Evolutionary conservation across 768 basidiomycete genomes (phyloP).

Genomic region (Lepiota brunneoincarnata): DNA sequence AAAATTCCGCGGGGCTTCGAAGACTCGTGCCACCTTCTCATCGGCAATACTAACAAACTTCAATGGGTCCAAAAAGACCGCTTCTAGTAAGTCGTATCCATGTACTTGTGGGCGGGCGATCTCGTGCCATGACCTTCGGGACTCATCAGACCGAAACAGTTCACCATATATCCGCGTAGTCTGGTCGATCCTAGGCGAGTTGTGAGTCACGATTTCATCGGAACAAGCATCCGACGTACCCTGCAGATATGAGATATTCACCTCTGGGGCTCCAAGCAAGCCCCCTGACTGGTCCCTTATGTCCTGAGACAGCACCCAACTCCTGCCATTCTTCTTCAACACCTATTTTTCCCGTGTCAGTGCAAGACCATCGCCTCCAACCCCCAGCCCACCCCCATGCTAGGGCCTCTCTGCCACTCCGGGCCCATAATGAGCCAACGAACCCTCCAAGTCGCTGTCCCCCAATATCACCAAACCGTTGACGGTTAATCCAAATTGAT

Average conservation of each 20-base stretch:
- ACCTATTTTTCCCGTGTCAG: slow-evolving; percentile 15
- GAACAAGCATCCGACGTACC: slow-evolving; percentile 45
- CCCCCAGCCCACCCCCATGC: slow-evolving; percentile 96
- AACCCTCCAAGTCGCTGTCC: slow-evolving; percentile 90
- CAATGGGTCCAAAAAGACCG: slow-evolving; percentile 69
- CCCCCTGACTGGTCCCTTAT: slow-evolving; percentile 75
- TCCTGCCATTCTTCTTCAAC: slow-evolving; percentile 66
- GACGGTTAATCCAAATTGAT: slow-evolving; percentile 86
- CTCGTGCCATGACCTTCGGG: slow-evolving; percentile 66
- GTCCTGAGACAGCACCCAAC: slow-evolving; percentile 79
- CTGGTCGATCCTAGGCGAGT: slow-evolving; percentile 69
- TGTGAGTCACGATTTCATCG: slow-evolving; percentile 9
- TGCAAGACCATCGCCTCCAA: slow-evolving; percentile 82
- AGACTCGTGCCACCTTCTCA: slow-evolving; percentile 93
- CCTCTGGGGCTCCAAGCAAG: slow-evolving; percentile 86
- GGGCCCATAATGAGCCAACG: slow-evolving; percentile 84
- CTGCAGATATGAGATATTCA: slow-evolving; percentile 80
- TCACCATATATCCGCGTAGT: slow-evolving; percentile 87
- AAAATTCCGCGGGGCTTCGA: slow-evolving; percentile 86
- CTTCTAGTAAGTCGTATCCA: slow-evolving; percentile 89
- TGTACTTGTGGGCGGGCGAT: slow-evolving; percentile 93
- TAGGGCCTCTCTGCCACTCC: slow-evolving; percentile 57
- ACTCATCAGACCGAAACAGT: slow-evolving; percentile 15
- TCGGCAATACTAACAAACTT: slow-evolving; percentile 91
- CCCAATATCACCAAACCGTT: slow-evolving; percentile 94